Percentiles rank a stretch among this genome's conserved stretches.
These are phyloP conservation scores for Fusarium hainanense DNA, from an alignment of 2,329 filamentous ascomycete species.

Conservation along the genomic window DNA sequence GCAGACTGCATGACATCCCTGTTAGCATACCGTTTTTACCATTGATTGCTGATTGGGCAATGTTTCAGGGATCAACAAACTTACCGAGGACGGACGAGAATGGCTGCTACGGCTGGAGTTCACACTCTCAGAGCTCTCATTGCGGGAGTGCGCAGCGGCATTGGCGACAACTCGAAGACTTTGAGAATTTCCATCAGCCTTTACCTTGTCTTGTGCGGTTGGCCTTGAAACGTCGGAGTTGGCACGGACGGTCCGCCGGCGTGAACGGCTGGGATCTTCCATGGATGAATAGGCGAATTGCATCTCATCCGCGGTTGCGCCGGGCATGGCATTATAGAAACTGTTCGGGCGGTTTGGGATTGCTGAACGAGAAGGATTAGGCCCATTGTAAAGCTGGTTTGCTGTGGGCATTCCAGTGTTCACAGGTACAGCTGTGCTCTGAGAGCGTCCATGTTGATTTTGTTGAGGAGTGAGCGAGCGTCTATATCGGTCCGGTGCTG, in stretches of 20 bases:
- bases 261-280: slow-evolving; percentile 79
- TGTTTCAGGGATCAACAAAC: slow-evolving; percentile 52
- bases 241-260: slow-evolving; percentile 82
- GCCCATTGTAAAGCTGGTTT: slow-evolving; percentile 48
- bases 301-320: slow-evolving; percentile 74
- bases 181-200: slow-evolving; percentile 56
- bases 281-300: slow-evolving; percentile 67
- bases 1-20: slow-evolving; percentile 63
- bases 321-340: slow-evolving; percentile 61
- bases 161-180: slow-evolving; percentile 52
- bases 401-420: slow-evolving; percentile 43
- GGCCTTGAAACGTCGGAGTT: slow-evolving; percentile 50
- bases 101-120: slow-evolving; percentile 67
- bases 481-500: slow-evolving; percentile 81
- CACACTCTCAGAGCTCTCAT: slow-evolving; percentile 73
- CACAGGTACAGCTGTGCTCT: slow-evolving; percentile 50
- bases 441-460: slow-evolving; percentile 53
- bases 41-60: slow-evolving; percentile 58
- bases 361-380: slow-evolving; percentile 48
- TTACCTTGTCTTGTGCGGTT: slow-evolving; percentile 38
- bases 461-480: slow-evolving; percentile 57
- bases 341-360: slow-evolving; percentile 62
- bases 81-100: slow-evolving; percentile 74
- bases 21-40: slow-evolving; percentile 59
- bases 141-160: slow-evolving; percentile 53